Conservation (phyloP, 371 early-diverging fungal species). For the Mortierella sp. region DNA sequence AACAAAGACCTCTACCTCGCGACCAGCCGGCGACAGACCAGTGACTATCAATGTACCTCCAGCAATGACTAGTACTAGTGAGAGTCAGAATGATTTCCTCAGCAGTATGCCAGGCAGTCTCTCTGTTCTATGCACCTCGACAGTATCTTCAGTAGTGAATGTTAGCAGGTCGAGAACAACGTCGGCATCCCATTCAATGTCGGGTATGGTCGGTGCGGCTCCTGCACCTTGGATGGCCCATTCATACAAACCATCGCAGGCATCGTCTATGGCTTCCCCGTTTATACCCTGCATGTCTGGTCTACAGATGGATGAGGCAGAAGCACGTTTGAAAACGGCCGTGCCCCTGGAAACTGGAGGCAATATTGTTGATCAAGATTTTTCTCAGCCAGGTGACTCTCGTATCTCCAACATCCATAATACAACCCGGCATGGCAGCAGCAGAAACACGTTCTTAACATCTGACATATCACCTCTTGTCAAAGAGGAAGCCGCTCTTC, state of each 20-base stretch:
- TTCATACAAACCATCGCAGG: background rate
- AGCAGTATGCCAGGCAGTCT: slow-evolving; percentile 16
- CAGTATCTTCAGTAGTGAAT: no score
- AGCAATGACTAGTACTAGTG: background rate
- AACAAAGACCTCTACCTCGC: background rate
- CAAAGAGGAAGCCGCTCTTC: no score
- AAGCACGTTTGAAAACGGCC: background rate
- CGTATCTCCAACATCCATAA: no score
- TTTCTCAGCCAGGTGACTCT: no score
- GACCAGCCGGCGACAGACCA: background rate
- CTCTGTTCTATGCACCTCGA: slow-evolving; percentile 2
- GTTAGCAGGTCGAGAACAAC: slow-evolving; percentile 18
- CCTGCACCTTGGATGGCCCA: background rate
- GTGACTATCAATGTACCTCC: background rate
- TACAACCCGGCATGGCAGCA: no score
- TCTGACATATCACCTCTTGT: no score
- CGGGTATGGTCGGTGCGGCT: background rate
- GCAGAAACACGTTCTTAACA: no score
- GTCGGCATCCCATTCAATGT: background rate
- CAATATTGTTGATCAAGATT: no score
- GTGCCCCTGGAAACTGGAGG: background rate
- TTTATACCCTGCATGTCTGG: slow-evolving; percentile 13
- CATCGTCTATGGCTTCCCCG: slow-evolving; percentile 5
- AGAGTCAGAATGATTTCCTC: slow-evolving; percentile 15
- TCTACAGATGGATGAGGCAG: slow-evolving; percentile 12